A percentile compares a stretch with the other conserved stretches of the same genome.
Evolutionary conservation across 1,284 basidiomycete species (phyloP).

Genomic region (Rhodotorula sp.): DNA sequence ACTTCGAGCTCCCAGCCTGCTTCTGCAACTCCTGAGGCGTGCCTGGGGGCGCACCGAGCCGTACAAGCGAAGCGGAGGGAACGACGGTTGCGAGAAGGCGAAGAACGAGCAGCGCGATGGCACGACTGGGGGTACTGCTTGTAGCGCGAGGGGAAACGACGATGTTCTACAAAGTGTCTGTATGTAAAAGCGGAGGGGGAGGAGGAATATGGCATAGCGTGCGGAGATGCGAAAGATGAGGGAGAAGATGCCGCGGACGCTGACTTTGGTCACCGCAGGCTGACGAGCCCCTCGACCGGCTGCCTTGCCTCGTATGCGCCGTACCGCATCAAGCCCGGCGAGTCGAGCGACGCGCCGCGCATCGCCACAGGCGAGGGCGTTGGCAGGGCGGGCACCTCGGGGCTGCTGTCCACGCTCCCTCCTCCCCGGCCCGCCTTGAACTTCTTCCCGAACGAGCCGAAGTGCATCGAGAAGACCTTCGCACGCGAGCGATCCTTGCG

Average conservation of each 20-base stretch:
- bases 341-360: conserved; percentile 3
- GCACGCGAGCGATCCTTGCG: conserved; percentile 5
- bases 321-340: neutral
- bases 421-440: neutral
- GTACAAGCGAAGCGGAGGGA: too few relatives aligned
- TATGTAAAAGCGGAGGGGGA: too few relatives aligned
- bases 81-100: too few relatives aligned
- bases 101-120: too few relatives aligned
- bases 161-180: too few relatives aligned
- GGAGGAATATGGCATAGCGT: too few relatives aligned
- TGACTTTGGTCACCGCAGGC: neutral
- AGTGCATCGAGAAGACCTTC: conserved; percentile 18
- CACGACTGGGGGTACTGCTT: too few relatives aligned
- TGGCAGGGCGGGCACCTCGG: neutral
- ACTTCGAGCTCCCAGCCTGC: too few relatives aligned
- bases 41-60: too few relatives aligned
- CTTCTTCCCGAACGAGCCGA: conserved; percentile 1
- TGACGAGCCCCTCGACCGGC: neutral
- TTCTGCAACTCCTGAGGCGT: too few relatives aligned
- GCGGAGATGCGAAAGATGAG: neutral
- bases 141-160: too few relatives aligned
- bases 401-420: neutral
- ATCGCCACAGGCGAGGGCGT: neutral
- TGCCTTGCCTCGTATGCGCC: neutral
- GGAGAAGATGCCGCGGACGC: neutral